These are phyloP conservation scores for Macrocystidia cucumis DNA, from an alignment of 1,284 basidiomycete species.

Conservation along the genomic window DNA sequence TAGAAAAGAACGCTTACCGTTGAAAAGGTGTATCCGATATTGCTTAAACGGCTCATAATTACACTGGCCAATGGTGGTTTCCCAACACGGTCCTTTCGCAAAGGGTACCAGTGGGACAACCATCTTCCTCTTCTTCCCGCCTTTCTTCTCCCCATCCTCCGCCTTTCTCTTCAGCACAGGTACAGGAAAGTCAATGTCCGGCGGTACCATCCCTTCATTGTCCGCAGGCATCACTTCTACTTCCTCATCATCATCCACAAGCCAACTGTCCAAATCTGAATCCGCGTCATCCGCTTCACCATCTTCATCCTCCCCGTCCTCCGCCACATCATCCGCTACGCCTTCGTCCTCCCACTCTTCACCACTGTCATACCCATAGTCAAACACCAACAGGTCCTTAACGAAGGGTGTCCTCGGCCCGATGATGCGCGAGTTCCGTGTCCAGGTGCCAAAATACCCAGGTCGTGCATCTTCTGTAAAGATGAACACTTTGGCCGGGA, in stretches of 20 bases:
- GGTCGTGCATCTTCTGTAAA: constrained; percentile 74
- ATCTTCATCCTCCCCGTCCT: constrained; percentile 63
- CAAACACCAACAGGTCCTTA: constrained; percentile 59
- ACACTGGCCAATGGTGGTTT: constrained; percentile 52
- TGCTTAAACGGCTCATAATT: constrained; percentile 56
- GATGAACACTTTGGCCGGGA: constrained; percentile 69
- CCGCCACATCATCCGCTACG: constrained; percentile 61
- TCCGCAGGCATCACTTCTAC: constrained; percentile 38
- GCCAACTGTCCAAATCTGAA: constrained; percentile 71
- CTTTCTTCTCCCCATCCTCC: constrained; percentile 35
- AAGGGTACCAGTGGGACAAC: constrained; percentile 72
- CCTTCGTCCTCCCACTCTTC: constrained; percentile 82
- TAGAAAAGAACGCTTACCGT: constrained; percentile 42
- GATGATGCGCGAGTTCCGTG: constrained; percentile 60
- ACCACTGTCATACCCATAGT: constrained; percentile 82
- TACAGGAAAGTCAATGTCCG: constrained; percentile 28
- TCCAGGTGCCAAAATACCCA: constrained; percentile 86
- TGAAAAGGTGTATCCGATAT: constrained; percentile 71
- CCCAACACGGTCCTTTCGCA: constrained; percentile 73
- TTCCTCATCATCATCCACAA: constrained; percentile 70
- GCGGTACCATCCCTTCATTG: constrained; percentile 30
- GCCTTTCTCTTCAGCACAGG: constrained; percentile 45
- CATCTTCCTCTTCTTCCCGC: constrained; percentile 61
- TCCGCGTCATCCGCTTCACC: constrained; percentile 51
- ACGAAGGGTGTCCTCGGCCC: constrained; percentile 71